phyloP scores from a whole-genome alignment of 1,284 basidiomycete species.

The Sphaerobolus stellatus region DNA sequence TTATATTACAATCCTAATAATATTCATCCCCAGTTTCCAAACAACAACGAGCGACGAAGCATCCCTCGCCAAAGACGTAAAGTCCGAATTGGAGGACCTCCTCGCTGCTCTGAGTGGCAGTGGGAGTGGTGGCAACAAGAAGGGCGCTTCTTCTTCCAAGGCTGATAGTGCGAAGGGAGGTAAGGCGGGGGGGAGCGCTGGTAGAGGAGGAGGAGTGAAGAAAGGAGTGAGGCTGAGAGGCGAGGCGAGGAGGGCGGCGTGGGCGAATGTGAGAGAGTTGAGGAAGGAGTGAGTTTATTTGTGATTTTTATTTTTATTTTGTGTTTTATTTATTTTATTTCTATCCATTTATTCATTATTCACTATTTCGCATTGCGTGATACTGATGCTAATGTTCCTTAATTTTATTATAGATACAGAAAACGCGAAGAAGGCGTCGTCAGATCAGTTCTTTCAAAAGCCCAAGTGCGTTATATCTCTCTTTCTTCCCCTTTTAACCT shows the following conservation, averaged over 20 bases:
- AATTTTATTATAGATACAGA: slow-evolving; percentile 60
- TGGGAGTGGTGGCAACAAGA: slow-evolving; percentile 53
- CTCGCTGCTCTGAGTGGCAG: slow-evolving; percentile 71
- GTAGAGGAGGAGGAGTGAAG: slow-evolving; percentile 34
- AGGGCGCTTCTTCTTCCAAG: slow-evolving; percentile 41
- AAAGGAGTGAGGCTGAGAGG: slow-evolving; percentile 60
- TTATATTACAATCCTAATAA: background rate
- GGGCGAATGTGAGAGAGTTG: slow-evolving; percentile 88
- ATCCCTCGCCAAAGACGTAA: slow-evolving; percentile 80
- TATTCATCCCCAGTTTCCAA: background rate
- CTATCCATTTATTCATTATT: too few species aligned
- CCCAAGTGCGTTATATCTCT: slow-evolving; percentile 50
- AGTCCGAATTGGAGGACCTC: slow-evolving; percentile 73
- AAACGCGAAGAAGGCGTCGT: slow-evolving; percentile 85
- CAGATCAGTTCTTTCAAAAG: slow-evolving; percentile 72
- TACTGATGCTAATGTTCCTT: too few species aligned
- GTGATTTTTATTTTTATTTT: background rate
- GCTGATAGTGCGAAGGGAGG: slow-evolving; percentile 49
- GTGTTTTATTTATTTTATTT: too few species aligned
- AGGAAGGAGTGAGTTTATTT: slow-evolving; percentile 74
- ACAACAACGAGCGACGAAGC: slow-evolving; percentile 41
- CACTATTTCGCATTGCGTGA: too few species aligned
- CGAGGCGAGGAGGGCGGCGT: slow-evolving; percentile 80
- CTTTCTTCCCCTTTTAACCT: background rate
- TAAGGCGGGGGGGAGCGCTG: slow-evolving; percentile 12